phyloP scores from a whole-genome alignment of 1,139 yeast genomes.

The Yamadazyma siamensis region DNA sequence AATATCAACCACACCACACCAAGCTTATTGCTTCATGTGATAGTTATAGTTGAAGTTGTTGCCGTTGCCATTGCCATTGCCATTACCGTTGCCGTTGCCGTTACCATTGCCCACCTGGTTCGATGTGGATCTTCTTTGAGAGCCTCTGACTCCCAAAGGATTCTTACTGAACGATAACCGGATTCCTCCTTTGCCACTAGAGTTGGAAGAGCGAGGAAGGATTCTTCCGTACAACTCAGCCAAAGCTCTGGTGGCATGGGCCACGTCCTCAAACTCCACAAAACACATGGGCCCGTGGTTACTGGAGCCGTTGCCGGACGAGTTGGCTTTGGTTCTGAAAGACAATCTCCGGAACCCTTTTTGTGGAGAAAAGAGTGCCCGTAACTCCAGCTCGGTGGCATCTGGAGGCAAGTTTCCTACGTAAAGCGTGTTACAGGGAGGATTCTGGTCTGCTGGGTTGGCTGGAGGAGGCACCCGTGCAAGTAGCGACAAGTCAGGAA shows the following conservation, averaged over 20 bases:
- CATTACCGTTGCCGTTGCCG: conserved; percentile 12
- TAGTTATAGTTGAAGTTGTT: too few species aligned
- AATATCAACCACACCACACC: not conserved
- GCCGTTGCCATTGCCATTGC: too few species aligned
- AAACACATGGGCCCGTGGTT: conserved; percentile 97
- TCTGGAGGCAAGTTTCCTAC: conserved; percentile 98
- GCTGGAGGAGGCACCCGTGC: conserved; percentile 94
- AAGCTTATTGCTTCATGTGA: conserved; percentile 12
- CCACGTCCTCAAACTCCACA: conserved; percentile 96
- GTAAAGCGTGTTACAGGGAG: conserved; percentile 94
- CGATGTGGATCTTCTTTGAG: conserved; percentile 42
- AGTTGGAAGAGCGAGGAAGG: conserved; percentile 64
- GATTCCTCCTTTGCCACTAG: conserved; percentile 87
- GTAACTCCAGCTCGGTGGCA: conserved; percentile 89
- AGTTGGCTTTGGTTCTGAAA: conserved; percentile 68
- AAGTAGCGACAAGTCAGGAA: conserved; percentile 70
- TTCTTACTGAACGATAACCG: conserved; percentile 90
- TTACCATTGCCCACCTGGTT: conserved; percentile 25
- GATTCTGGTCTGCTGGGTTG: conserved; percentile 98
- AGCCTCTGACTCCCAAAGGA: conserved; percentile 93
- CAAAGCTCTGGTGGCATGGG: conserved; percentile 87
- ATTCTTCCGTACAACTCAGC: conserved; percentile 91
- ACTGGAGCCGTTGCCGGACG: conserved; percentile 32
- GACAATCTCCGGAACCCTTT: conserved; percentile 90
- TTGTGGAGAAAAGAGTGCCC: conserved; percentile 83